Percentiles rank a stretch among this genome's conserved stretches.
Conservation (phyloP, 768 basidiomycete genomes). For the Lentinula guzmanii region DNA sequence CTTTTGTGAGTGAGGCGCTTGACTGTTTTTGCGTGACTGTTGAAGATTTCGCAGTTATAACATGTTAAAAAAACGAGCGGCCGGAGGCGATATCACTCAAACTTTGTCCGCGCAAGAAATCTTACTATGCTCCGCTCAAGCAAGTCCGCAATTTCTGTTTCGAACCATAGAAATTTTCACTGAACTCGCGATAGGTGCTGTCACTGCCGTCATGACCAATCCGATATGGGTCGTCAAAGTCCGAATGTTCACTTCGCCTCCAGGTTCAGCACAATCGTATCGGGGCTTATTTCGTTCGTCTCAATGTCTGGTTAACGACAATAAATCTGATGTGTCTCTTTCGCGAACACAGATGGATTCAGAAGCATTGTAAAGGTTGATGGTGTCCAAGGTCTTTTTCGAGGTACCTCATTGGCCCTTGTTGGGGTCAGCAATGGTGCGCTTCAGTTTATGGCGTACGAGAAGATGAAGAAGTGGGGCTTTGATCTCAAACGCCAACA, state of each 20-base stretch:
- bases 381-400: constrained; percentile 76
- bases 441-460: constrained; percentile 93
- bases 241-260: constrained; percentile 84
- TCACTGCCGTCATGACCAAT: constrained; percentile 91
- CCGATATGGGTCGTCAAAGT: constrained; percentile 98
- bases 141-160: constrained; percentile 64
- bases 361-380: constrained; percentile 63
- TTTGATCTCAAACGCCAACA: constrained; percentile 71
- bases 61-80: constrained; percentile 80
- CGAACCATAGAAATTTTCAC: constrained; percentile 6
- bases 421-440: constrained; percentile 94
- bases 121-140: constrained; percentile 88
- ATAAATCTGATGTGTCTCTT: background rate
- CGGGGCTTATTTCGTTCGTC: constrained; percentile 69
- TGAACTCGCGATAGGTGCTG: constrained; percentile 60
- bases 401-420: constrained; percentile 82
- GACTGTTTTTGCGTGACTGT: background rate
- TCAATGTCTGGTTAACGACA: constrained; percentile 8
- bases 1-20: constrained; percentile 66
- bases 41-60: constrained; percentile 61
- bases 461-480: constrained; percentile 90
- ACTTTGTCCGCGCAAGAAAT: constrained; percentile 73
- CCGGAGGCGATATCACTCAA: constrained; percentile 57
- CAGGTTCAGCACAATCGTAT: constrained; percentile 67
- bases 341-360: background rate